Evolutionary conservation across 2,329 filamentous ascomycete genomes (phyloP).

Genomic region (Fusarium sp.): DNA sequence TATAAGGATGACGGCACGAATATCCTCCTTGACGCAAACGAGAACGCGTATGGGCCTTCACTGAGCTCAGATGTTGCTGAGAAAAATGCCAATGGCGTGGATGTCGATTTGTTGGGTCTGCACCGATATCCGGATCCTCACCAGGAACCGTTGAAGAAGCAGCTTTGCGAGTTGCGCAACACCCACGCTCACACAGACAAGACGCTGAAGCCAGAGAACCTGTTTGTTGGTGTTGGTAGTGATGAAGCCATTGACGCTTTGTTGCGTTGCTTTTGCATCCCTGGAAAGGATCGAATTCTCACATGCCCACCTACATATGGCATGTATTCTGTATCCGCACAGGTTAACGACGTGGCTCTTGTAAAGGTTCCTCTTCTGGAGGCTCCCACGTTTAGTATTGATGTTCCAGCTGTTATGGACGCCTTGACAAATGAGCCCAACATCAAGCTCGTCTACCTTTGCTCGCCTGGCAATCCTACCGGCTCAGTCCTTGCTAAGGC

Average conservation of each 20-base stretch:
- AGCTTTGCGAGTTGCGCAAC: slow-evolving; percentile 89
- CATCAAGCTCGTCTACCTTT: slow-evolving; percentile 93
- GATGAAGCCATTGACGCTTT: slow-evolving; percentile 98
- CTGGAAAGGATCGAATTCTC: slow-evolving; percentile 88
- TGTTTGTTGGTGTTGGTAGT: slow-evolving; percentile 95
- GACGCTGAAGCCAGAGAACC: slow-evolving; percentile 80
- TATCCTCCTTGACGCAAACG: slow-evolving; percentile 95
- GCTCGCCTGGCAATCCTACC: slow-evolving; percentile 95
- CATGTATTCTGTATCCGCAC: slow-evolving; percentile 96
- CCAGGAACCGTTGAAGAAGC: slow-evolving; percentile 86
- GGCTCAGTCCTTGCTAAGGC: slow-evolving; percentile 81
- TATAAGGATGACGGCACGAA: slow-evolving; percentile 99
- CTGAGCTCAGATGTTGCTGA: slow-evolving; percentile 64
- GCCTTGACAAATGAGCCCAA: slow-evolving; percentile 69
- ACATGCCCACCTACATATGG: slow-evolving; percentile 97
- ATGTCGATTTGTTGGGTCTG: slow-evolving; percentile 81
- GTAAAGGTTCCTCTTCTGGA: slow-evolving; percentile 86
- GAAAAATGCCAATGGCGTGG: slow-evolving; percentile 54
- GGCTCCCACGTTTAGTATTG: slow-evolving; percentile 79
- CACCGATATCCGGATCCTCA: slow-evolving; percentile 98
- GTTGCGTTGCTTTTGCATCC: slow-evolving; percentile 91
- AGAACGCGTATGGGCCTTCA: slow-evolving; percentile 94
- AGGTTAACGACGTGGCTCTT: slow-evolving; percentile 91
- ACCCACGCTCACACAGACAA: slow-evolving; percentile 83
- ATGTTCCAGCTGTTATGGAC: slow-evolving; percentile 76